phyloP scores from a whole-genome alignment of 306 rosid species.

The Astragalus membranaceus region DNA sequence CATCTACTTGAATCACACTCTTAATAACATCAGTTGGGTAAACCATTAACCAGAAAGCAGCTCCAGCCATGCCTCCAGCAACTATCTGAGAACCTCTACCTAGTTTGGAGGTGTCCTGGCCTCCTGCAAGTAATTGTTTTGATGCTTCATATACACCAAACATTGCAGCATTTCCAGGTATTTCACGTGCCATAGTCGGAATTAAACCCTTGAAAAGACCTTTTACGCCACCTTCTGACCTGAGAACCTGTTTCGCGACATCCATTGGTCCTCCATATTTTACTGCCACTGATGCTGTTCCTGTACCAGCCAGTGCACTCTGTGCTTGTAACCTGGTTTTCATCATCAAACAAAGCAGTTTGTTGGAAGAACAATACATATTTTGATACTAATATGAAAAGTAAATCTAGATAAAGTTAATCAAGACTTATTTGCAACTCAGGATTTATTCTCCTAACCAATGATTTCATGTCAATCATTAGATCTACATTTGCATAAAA shows the following conservation, averaged over 20 bases:
- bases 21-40: constrained; percentile 92
- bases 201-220: constrained; percentile 88
- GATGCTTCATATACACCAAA: constrained; percentile 81
- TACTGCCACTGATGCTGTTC: constrained; percentile 46
- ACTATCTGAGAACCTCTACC: constrained; percentile 77
- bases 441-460: no score
- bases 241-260: constrained; percentile 76
- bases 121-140: constrained; percentile 74
- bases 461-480: no score
- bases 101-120: constrained; percentile 62
- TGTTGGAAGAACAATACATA: neutral
- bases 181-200: constrained; percentile 88
- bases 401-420: neutral
- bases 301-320: constrained; percentile 60
- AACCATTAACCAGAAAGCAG: constrained; percentile 58
- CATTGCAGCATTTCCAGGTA: constrained; percentile 95
- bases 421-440: neutral
- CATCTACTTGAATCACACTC: constrained; percentile 90
- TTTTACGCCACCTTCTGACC: constrained; percentile 74
- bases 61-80: constrained; percentile 98
- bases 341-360: constrained; percentile 4
- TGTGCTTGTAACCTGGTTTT: constrained; percentile 86
- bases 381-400: neutral
- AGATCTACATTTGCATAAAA: no score
- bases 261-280: constrained; percentile 95